Evolutionary conservation across 805 yeast genomes (phyloP).

Genomic region (Candida chilensis): DNA sequence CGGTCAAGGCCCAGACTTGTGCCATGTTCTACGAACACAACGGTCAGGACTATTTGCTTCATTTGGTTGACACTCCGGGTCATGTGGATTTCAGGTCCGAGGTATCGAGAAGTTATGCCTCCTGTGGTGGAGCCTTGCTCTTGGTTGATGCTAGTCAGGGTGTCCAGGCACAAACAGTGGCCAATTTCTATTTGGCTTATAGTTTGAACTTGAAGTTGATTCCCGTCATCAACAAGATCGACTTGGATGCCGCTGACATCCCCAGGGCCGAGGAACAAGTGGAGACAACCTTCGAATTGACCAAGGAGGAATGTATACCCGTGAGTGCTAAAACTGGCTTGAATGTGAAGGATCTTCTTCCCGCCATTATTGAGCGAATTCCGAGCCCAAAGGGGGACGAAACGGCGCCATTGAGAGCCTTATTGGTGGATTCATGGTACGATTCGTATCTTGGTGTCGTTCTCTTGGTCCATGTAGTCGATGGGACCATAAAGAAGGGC

Average conservation of each 20-base stretch:
- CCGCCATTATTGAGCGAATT: slow-evolving; percentile 72
- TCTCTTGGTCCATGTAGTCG: slow-evolving; percentile 73
- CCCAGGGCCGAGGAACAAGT: slow-evolving; percentile 77
- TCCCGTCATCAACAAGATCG: slow-evolving; percentile 90
- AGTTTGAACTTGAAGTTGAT: slow-evolving; percentile 73
- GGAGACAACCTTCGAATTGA: slow-evolving; percentile 75
- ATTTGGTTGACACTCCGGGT: slow-evolving; percentile 95
- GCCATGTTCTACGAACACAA: slow-evolving; percentile 75
- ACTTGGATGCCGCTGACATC: slow-evolving; percentile 80
- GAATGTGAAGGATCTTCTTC: slow-evolving; percentile 71
- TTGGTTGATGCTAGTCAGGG: slow-evolving; percentile 95
- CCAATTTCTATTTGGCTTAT: slow-evolving; percentile 86
- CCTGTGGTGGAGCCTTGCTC: slow-evolving; percentile 89
- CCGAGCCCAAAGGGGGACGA: slow-evolving; percentile 64
- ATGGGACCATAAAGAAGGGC: slow-evolving; percentile 71
- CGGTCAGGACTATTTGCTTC: slow-evolving; percentile 71
- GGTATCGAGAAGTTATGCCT: slow-evolving; percentile 88
- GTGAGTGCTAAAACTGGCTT: slow-evolving; percentile 91
- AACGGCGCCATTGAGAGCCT: slow-evolving; percentile 51
- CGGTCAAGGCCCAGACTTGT: slow-evolving; percentile 95
- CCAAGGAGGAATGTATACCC: slow-evolving; percentile 62
- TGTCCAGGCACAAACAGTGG: slow-evolving; percentile 97
- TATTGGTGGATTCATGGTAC: slow-evolving; percentile 96
- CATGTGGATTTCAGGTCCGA: slow-evolving; percentile 95
- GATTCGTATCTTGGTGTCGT: slow-evolving; percentile 90